Percentiles rank a stretch among this genome's conserved stretches.
Evolutionary conservation across 306 rosid genomes (phyloP).

Genomic region (Corylus avellana): DNA sequence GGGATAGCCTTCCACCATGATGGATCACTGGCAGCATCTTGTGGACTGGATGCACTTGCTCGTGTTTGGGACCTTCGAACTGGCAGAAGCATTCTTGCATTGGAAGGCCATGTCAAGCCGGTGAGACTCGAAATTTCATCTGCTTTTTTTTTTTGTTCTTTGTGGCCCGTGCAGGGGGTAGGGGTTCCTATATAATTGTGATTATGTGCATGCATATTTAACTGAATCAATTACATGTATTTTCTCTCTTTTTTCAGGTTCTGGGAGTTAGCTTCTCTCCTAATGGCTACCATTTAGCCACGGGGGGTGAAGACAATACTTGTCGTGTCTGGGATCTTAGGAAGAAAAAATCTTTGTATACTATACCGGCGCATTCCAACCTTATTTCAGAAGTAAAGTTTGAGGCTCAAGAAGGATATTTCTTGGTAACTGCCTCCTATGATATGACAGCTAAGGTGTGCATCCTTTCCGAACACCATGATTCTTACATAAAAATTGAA

Average conservation of each 20-base stretch:
- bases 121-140: conserved; percentile 43
- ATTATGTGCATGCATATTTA: neutral
- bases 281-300: conserved; percentile 89
- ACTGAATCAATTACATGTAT: conserved; percentile 14
- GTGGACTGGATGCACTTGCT: conserved; percentile 85
- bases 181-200: neutral
- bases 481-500: neutral
- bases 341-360: conserved; percentile 79
- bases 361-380: conserved; percentile 93
- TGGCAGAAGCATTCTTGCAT: conserved; percentile 87
- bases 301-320: conserved; percentile 89
- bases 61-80: conserved; percentile 98
- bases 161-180: neutral
- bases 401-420: conserved; percentile 97
- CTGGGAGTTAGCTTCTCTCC: conserved; percentile 85
- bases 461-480: conserved; percentile 2
- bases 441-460: conserved; percentile 94
- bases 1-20: conserved; percentile 80
- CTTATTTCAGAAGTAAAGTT: conserved; percentile 88
- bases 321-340: conserved; percentile 95
- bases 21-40: conserved; percentile 91
- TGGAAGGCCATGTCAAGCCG: conserved; percentile 95
- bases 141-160: neutral
- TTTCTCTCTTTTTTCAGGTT: conserved; percentile 51
- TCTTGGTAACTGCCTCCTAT: conserved; percentile 85